Conservation (phyloP, 495 filamentous ascomycete genomes). For the Aspergillus steynii region DNA sequence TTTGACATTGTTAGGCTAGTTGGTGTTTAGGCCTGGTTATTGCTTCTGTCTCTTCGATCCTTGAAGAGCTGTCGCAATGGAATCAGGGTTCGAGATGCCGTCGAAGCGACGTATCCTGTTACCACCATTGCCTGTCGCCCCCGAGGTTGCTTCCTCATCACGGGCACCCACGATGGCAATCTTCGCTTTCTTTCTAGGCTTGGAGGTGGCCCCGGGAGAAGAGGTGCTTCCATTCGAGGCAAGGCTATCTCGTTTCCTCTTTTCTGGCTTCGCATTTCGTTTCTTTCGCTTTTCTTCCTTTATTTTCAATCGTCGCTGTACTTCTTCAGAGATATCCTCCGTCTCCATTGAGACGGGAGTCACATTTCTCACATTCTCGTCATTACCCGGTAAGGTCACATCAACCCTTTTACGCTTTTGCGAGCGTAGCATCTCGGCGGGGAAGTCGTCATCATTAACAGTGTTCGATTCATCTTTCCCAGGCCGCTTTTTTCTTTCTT, state of each 20-base stretch:
- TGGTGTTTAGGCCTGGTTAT: neutral
- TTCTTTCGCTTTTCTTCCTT: conserved; percentile 38
- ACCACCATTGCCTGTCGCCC: neutral
- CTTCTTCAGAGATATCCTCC: conserved; percentile 49
- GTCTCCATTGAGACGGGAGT: conserved; percentile 36
- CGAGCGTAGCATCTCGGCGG: conserved; percentile 6
- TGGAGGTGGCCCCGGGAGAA: conserved; percentile 11
- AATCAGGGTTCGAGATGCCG: neutral
- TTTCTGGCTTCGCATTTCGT: conserved; percentile 36
- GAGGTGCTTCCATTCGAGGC: conserved; percentile 33
- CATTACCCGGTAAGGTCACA: conserved; percentile 13
- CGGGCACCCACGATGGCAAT: neutral
- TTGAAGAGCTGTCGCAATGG: neutral
- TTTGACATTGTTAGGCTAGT: neutral
- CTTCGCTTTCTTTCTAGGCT: conserved; percentile 30
- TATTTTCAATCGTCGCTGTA: conserved; percentile 41
- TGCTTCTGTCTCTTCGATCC: conserved; percentile 6
- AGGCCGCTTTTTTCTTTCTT: conserved; percentile 7
- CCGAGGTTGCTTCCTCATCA: neutral
- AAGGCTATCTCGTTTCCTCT: conserved; percentile 43
- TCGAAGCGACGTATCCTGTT: neutral
- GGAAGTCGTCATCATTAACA: conserved; percentile 9
- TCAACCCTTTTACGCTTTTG: conserved; percentile 29
- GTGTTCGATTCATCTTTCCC: neutral
- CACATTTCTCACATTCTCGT: conserved; percentile 22